phyloP scores from a whole-genome alignment of 1,139 yeast genomes.

The Suhomyces kunorum region DNA sequence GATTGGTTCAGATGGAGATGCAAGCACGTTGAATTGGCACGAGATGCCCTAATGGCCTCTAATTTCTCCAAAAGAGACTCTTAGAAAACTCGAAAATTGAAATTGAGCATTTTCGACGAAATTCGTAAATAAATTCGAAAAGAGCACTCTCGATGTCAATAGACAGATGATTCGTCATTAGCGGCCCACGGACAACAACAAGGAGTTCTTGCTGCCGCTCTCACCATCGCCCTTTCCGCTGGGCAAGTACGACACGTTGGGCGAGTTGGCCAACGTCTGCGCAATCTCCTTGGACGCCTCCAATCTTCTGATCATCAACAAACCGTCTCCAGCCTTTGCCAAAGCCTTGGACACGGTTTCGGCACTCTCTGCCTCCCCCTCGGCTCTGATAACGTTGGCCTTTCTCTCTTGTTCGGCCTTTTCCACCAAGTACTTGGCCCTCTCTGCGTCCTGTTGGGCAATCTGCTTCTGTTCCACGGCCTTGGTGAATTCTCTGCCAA shows the following conservation, averaged over 20 bases:
- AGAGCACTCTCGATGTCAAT: too few species aligned
- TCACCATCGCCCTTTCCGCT: slow-evolving; percentile 39
- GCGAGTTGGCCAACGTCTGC: slow-evolving; percentile 73
- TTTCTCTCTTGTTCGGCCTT: slow-evolving; percentile 97
- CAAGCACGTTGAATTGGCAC: too few species aligned
- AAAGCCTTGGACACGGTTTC: slow-evolving; percentile 93
- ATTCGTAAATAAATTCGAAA: too few species aligned
- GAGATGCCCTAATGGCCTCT: too few species aligned
- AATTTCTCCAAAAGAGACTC: too few species aligned
- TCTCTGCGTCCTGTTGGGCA: slow-evolving; percentile 99
- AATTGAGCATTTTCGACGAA: too few species aligned
- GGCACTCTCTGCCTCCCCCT: slow-evolving; percentile 99
- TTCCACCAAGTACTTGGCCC: slow-evolving; percentile 92
- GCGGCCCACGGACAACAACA: slow-evolving; percentile 47
- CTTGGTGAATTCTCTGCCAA: slow-evolving; percentile 95
- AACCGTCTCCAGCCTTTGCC: slow-evolving; percentile 94
- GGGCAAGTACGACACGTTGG: slow-evolving; percentile 93
- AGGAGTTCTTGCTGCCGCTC: slow-evolving; percentile 34
- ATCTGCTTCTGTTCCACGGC: slow-evolving; percentile 99
- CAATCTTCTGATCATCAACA: slow-evolving; percentile 88
- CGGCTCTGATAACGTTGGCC: slow-evolving; percentile 94
- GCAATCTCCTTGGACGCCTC: slow-evolving; percentile 98
- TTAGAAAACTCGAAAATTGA: too few species aligned
- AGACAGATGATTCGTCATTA: slow-evolving; percentile 2
- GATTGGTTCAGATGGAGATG: too few species aligned